A percentile compares a stretch with the other conserved stretches of the same genome.
Evolutionary conservation across 208 protist genomes (phyloP).

Genomic region (Trypanosoma melophagium): DNA sequence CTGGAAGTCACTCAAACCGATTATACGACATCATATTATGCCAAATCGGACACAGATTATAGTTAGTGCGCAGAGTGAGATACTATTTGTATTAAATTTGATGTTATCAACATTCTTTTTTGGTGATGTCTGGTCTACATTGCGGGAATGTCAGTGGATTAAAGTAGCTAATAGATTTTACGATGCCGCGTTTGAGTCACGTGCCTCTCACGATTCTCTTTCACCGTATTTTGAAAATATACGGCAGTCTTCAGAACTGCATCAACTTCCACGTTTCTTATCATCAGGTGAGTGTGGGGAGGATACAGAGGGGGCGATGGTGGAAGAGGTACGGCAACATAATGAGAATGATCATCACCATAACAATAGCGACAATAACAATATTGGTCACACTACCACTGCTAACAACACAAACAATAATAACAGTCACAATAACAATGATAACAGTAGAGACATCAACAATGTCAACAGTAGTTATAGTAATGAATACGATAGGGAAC

Average conservation of each 20-base stretch:
- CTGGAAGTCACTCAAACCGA: constrained; percentile 20
- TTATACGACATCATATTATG: constrained; percentile 13
- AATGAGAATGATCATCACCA: neutral
- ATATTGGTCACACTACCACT: too few species aligned
- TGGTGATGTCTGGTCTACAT: constrained; percentile 59
- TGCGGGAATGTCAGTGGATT: constrained; percentile 56
- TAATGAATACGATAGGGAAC: constrained; percentile 4
- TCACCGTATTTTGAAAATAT: constrained; percentile 21
- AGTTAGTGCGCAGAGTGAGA: constrained; percentile 78
- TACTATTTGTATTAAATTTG: constrained; percentile 78
- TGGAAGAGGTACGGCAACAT: neutral
- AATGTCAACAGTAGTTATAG: neutral
- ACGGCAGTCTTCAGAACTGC: constrained; percentile 2
- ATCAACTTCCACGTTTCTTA: constrained; percentile 27
- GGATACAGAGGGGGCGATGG: constrained; percentile 1
- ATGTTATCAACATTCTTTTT: constrained; percentile 80
- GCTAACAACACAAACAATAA: neutral
- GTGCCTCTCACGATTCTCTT: neutral
- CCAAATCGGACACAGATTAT: constrained; percentile 32
- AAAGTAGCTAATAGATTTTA: constrained; percentile 53
- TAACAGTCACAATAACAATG: neutral
- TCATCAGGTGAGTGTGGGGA: neutral
- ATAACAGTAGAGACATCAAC: neutral
- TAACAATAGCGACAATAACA: neutral
- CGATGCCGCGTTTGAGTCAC: constrained; percentile 52